Percentiles rank a stretch among this genome's conserved stretches.
Evolutionary conservation across 1,284 basidiomycete species (phyloP).

Genomic region (Porodaedalea pini): DNA sequence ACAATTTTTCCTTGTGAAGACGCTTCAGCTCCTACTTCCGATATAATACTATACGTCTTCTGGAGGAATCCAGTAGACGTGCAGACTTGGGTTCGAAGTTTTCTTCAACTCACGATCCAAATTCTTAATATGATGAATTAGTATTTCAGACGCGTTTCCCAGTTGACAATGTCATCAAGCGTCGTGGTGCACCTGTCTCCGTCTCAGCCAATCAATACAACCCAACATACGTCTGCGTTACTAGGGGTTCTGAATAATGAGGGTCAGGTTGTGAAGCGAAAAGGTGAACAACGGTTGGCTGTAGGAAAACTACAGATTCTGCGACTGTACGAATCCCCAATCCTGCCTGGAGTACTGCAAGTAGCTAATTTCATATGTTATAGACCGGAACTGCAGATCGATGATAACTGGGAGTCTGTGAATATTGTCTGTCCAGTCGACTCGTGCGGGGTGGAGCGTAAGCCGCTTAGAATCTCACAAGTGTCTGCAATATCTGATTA

Average conservation of each 20-base stretch:
- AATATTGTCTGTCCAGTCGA: conserved; percentile 42
- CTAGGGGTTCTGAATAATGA: conserved; percentile 17
- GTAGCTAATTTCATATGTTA: no score
- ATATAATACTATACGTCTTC: conserved; percentile 40
- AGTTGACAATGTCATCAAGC: conserved; percentile 4
- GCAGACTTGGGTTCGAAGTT: conserved; percentile 18
- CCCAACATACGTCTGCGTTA: conserved; percentile 1
- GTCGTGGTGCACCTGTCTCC: conserved; percentile 10
- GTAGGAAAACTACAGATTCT: conserved; percentile 52
- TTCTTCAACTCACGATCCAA: conserved; percentile 27
- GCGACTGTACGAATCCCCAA: conserved; percentile 45
- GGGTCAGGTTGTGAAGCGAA: conserved; percentile 30
- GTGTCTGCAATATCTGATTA: background rate
- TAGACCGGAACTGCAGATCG: conserved; percentile 53
- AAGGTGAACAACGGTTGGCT: conserved; percentile 32
- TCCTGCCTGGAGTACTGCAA: no score
- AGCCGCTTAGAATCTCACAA: conserved; percentile 23
- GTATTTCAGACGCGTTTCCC: conserved; percentile 12
- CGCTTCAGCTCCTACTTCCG: conserved; percentile 46
- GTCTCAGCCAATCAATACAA: conserved; percentile 6
- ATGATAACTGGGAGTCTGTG: conserved; percentile 48
- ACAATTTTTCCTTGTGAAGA: conserved; percentile 33
- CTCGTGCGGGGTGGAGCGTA: conserved; percentile 46
- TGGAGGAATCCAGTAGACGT: conserved; percentile 25
- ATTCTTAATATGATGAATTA: conserved; percentile 29